Conservation (phyloP, 2,329 filamentous ascomycete species). For the Cercospora canescens region DNA sequence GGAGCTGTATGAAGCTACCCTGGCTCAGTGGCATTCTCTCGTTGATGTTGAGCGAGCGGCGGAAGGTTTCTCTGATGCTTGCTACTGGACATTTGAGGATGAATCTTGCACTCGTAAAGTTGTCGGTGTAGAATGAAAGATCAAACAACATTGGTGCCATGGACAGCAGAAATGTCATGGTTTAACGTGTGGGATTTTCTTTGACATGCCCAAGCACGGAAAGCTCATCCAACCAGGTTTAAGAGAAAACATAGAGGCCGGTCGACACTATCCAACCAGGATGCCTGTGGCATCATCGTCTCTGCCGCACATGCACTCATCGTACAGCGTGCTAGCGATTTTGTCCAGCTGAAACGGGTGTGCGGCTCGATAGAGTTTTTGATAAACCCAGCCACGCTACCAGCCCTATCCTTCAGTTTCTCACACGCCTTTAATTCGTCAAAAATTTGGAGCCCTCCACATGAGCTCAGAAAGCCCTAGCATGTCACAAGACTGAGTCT, state of each 20-base stretch:
- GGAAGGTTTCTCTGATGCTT: not conserved
- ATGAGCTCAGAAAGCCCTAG: no score
- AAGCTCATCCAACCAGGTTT: no score
- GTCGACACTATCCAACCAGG: no score
- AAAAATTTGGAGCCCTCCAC: not conserved
- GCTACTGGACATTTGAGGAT: not conserved
- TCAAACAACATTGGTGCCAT: no score
- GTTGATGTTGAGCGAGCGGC: not conserved
- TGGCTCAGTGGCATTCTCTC: not conserved
- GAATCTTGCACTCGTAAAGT: not conserved
- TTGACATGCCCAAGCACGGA: no score
- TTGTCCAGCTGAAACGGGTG: not conserved
- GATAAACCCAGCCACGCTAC: not conserved
- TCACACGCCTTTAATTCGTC: not conserved
- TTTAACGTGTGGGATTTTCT: no score
- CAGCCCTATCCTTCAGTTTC: not conserved
- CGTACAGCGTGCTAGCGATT: not conserved
- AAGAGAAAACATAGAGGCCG: no score
- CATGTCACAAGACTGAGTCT: no score
- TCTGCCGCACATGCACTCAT: no score
- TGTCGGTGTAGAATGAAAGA: no score
- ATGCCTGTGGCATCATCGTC: no score
- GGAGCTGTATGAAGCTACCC: not conserved
- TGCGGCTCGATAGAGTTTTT: not conserved
- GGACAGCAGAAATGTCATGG: no score